Base-by-base conservation (phyloP, 192 early-diverging fungal genomes). In the Umbelopsis isabellina region DNA sequence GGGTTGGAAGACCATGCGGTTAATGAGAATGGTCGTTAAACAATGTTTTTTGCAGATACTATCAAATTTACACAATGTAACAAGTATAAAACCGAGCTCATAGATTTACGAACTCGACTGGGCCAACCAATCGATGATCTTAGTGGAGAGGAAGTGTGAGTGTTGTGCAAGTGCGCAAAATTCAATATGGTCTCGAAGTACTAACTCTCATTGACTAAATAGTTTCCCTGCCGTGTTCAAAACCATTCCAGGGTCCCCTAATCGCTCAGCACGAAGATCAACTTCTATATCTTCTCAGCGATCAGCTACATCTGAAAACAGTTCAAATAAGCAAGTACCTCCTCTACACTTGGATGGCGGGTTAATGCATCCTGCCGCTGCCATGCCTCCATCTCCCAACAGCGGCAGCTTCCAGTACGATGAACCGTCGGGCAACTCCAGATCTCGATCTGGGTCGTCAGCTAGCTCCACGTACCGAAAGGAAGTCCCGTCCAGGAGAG, bases 111-210 rank as follows among this genome's bases (percentile, higher is more conserved):
- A 61, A 47, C 30, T 51, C 51, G 46, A 46, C 21, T 41, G 12
- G 69, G 69, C 3, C 16, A 46, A 46, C 37, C 69, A 44, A 22
- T 44, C 41, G 69, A 58, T 45, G 69, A 71, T 71, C 41, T 71
- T 18, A 46, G 51, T n/a, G 22, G 16, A 22, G 69, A 71, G 15
- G 69, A 71, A n/a, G 51, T 53, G 69, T 71, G 61, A 61, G 69
- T 35, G 13, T 4, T 2, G 13, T 61, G 2, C 3, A 35, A 12
- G 22, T 23, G 1, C 5, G 22, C 25, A 25, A 23, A 3, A n/a
- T 21, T 13, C 23, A 30, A 30, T 50, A n/a, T 4, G 7, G 12
- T 52, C 4, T 52, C 21, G 21, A 61, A 35, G 27, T 30, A 1
- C 55, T 15, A 13, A 8, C 30, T 35, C 11, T 61, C 12, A n/a